Base-by-base conservation (phyloP, 1,139 yeast species). In the Kluyveromyces sp. region DNA sequence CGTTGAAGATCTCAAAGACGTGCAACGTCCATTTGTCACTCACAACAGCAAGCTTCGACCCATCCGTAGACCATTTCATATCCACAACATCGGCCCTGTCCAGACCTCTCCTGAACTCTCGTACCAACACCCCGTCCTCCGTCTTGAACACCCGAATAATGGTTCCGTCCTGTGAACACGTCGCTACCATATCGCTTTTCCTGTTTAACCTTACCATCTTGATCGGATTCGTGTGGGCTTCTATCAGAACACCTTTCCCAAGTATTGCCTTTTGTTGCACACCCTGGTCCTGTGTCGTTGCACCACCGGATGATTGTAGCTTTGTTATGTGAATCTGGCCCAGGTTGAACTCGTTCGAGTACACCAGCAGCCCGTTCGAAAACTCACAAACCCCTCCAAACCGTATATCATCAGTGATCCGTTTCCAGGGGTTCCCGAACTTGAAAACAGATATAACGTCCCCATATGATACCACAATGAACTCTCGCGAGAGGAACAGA, bases 1-100 rank as follows among this genome's bases (percentile, higher is more conserved):
- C 40, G 45, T 47, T 25, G 30, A 33, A 47, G 33, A 82, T 67
- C 57, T 82, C 84, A 66, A 80, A 92, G 4, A 92, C 77, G 66
- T 92, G 98, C 47, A 92, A 68, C 0, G 97, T 92, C 55, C 79
- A 83, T 62, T 92, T 92, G 65, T 88, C 96, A 10, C 95, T 83
- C 34, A 92, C 70, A 3, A 88, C 90, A 0, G 97, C 97, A 45
- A 92, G 69, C 55, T 80, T 78, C 5, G 80, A 66, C 44, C 87
- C 89, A 52, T 81, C 75, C 25, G 85, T 90, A 5, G 89, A 82
- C 62, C 92, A 89, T 48, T 80, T 81, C 84, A 92, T 83, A 8
- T 94, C 83, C 39, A 84, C 84, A 4, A 92, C 77, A 25, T 74
- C 71, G 0, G 97, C 97, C 46, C 81, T 72, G 62, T 92, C 97